These are phyloP conservation scores for Amylocarpus encephaloides DNA, from an alignment of 2,329 filamentous ascomycete genomes.

Conservation along the genomic window DNA sequence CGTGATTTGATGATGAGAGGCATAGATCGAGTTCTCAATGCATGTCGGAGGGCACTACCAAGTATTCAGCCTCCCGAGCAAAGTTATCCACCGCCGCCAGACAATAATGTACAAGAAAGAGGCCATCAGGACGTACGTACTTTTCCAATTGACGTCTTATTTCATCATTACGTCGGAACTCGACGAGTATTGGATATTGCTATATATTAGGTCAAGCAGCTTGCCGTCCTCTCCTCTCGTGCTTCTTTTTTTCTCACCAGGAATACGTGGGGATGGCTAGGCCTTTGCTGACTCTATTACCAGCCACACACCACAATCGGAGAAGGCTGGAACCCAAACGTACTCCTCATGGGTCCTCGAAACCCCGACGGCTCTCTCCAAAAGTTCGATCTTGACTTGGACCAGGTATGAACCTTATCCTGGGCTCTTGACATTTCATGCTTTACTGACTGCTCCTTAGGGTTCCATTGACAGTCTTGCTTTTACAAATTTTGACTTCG, in stretches of 20 bases:
- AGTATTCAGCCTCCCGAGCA: neutral
- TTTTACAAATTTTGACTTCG: conserved; percentile 5
- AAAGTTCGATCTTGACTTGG: neutral
- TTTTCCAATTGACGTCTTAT: no score
- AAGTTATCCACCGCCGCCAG: neutral
- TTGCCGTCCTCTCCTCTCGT: no score
- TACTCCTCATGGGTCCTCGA: neutral
- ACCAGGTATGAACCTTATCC: neutral
- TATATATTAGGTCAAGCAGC: no score
- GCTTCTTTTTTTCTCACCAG: neutral
- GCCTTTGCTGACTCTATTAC: no score
- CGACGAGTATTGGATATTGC: no score
- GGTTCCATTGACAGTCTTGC: neutral
- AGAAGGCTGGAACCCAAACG: conserved; percentile 1
- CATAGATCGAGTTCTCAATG: conserved; percentile 25
- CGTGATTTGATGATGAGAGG: conserved; percentile 26
- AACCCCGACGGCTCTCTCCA: neutral
- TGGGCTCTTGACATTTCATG: neutral
- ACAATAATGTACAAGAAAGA: neutral
- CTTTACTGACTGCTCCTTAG: neutral
- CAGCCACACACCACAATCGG: neutral
- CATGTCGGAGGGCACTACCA: conserved; percentile 17
- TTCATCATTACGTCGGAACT: no score
- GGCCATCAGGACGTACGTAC: neutral
- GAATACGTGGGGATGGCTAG: neutral